phyloP scores from a whole-genome alignment of 225 moss, liverwort and hornwort species.

The Thuidium tamariscinum region DNA sequence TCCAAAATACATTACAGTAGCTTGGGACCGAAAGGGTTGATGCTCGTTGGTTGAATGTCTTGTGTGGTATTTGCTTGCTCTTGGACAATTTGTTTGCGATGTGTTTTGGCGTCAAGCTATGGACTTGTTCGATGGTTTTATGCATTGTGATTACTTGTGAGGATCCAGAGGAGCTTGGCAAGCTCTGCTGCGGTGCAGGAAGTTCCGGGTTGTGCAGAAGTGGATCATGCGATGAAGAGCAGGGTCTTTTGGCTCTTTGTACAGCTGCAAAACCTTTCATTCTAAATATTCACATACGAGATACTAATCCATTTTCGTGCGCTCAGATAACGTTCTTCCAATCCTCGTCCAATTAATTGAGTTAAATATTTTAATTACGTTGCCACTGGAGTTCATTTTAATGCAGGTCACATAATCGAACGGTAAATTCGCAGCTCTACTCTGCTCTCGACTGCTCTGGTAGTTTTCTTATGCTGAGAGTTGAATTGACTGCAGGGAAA shows the following conservation, averaged over 20 bases:
- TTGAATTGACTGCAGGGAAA: conserved; percentile 52
- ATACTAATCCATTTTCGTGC: not conserved
- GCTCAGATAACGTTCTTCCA: conserved; percentile 8
- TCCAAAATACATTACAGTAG: not conserved
- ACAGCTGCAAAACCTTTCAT: conserved; percentile 29
- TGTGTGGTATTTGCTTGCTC: not conserved
- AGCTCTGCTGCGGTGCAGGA: conserved; percentile 40
- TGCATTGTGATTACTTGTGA: conserved; percentile 13
- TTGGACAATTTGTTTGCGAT: not conserved
- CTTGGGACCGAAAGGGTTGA: not conserved
- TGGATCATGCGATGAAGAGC: conserved; percentile 51
- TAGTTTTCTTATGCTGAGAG: not conserved
- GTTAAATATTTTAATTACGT: not conserved
- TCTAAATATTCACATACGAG: conserved; percentile 3
- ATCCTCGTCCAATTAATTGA: not conserved
- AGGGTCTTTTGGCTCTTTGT: conserved; percentile 48
- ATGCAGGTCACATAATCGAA: conserved; percentile 17
- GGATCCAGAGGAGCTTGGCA: conserved; percentile 21
- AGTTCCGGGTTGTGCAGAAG: conserved; percentile 22
- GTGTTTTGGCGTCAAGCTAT: not conserved
- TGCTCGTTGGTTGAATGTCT: not conserved
- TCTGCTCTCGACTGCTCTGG: not conserved
- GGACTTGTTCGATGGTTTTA: not conserved
- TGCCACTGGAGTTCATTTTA: not conserved
- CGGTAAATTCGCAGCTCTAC: conserved; percentile 9